These are phyloP conservation scores for Rhodotorula sp. DNA, from an alignment of 1,284 basidiomycete genomes.

Conservation along the genomic window DNA sequence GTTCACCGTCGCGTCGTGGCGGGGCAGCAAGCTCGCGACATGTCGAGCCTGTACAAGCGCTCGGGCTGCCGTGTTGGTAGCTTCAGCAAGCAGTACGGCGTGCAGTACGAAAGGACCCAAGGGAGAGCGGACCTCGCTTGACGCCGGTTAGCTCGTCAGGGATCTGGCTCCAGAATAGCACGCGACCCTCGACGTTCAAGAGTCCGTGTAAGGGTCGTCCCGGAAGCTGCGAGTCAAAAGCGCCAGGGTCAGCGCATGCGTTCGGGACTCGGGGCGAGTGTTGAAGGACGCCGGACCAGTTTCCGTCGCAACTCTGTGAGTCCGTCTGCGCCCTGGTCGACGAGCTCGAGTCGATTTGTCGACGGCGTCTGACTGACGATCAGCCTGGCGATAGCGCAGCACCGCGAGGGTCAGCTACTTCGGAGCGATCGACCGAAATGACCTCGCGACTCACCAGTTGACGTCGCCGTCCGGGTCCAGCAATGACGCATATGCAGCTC, in stretches of 20 bases:
- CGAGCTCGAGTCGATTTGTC: background rate
- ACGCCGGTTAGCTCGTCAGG: conserved; percentile 22
- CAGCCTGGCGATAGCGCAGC: background rate
- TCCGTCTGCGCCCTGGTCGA: background rate
- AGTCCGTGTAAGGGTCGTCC: conserved; percentile 18
- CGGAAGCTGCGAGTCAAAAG: background rate
- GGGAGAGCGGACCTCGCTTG: conserved; percentile 24
- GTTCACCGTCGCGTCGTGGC: background rate
- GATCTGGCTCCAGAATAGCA: conserved; percentile 14
- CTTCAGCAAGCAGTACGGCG: background rate
- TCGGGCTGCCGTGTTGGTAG: conserved; percentile 1
- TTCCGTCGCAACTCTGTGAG: background rate
- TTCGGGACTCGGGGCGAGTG: background rate
- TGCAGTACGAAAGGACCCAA: background rate
- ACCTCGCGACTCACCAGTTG: conserved; percentile 7
- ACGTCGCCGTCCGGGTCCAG: background rate
- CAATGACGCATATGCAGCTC: background rate
- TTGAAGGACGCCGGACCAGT: background rate
- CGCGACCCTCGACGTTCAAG: conserved; percentile 1
- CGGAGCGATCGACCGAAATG: background rate
- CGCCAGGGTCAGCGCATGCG: background rate
- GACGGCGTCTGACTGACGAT: background rate
- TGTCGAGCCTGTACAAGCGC: conserved; percentile 27
- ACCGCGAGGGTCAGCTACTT: background rate
- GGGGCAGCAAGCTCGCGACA: conserved; percentile 3